These are phyloP conservation scores for Zopfochytrium polystomum DNA, from an alignment of 371 early-diverging fungal genomes.

Conservation along the genomic window DNA sequence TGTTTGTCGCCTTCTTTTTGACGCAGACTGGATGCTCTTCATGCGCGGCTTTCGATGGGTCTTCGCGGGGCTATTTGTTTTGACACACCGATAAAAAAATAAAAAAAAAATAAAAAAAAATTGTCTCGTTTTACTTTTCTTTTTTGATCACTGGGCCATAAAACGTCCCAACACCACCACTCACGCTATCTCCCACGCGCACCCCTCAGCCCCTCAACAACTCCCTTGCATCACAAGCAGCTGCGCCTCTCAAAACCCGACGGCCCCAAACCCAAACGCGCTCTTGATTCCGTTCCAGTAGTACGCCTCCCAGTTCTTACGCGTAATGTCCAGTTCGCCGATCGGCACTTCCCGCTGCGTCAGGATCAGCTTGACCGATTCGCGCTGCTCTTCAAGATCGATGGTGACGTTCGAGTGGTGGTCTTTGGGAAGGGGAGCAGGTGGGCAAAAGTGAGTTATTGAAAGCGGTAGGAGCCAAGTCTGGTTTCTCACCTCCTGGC, in stretches of 20 bases:
- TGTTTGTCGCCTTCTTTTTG: no score
- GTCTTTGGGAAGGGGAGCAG: slow-evolving; percentile 38
- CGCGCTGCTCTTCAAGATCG: slow-evolving; percentile 67
- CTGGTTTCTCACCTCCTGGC: slow-evolving; percentile 62
- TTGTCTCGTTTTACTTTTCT: background rate
- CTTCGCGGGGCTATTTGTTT: no score
- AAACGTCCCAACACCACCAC: background rate
- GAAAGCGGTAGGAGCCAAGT: background rate
- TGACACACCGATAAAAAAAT: slow-evolving; percentile 6
- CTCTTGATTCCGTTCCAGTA: slow-evolving; percentile 93
- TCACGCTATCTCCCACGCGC: background rate
- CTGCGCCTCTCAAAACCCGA: background rate
- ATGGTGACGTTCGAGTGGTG: slow-evolving; percentile 81
- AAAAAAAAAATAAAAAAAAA: background rate
- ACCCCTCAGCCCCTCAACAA: slow-evolving; percentile 16
- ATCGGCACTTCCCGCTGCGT: slow-evolving; percentile 85
- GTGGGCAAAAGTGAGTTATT: background rate
- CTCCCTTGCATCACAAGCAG: background rate
- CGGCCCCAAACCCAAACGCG: slow-evolving; percentile 70
- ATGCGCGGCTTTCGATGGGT: no score
- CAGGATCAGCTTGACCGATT: slow-evolving; percentile 67
- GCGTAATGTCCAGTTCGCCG: slow-evolving; percentile 79
- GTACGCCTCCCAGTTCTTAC: slow-evolving; percentile 84
- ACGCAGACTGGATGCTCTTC: no score
- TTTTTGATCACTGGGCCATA: background rate